Conservation (phyloP, 2,329 filamentous ascomycete genomes). For the Herpotrichia juniperi region DNA sequence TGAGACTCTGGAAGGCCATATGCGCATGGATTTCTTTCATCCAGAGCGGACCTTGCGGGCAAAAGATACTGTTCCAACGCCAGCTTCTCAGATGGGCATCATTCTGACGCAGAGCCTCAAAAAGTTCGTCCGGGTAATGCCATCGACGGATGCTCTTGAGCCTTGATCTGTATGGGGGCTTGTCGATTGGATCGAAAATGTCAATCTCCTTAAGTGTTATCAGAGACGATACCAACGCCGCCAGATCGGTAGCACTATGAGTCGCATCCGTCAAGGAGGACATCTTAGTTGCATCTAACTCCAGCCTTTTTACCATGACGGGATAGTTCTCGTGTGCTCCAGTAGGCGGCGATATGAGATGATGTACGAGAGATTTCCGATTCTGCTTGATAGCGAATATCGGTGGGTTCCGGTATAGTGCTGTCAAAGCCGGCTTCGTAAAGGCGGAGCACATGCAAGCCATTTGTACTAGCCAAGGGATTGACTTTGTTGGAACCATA, state of each 20-base stretch:
- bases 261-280: slow-evolving; percentile 61
- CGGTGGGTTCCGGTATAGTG: slow-evolving; percentile 73
- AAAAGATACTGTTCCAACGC: slow-evolving; percentile 63
- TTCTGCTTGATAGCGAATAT: slow-evolving; percentile 61
- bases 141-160: slow-evolving; percentile 62
- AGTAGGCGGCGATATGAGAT: slow-evolving; percentile 59
- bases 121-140: slow-evolving; percentile 71
- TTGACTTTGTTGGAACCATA: slow-evolving; percentile 50
- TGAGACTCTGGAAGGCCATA: slow-evolving; percentile 43
- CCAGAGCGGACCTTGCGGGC: slow-evolving; percentile 39
- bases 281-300: slow-evolving; percentile 68
- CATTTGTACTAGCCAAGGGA: slow-evolving; percentile 69
- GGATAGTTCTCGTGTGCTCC: slow-evolving; percentile 63
- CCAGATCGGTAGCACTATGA: slow-evolving; percentile 62
- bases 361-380: slow-evolving; percentile 51
- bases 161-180: slow-evolving; percentile 68
- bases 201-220: slow-evolving; percentile 73
- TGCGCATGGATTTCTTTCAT: slow-evolving; percentile 55
- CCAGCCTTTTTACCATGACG: slow-evolving; percentile 72
- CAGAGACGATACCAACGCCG: slow-evolving; percentile 65
- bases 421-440: slow-evolving; percentile 73
- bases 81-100: slow-evolving; percentile 56
- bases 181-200: slow-evolving; percentile 72
- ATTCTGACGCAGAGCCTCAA: slow-evolving; percentile 64
- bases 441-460: slow-evolving; percentile 68